phyloP scores from a whole-genome alignment of 2,329 filamentous ascomycete species.

The Chaetoscypha palmicola region DNA sequence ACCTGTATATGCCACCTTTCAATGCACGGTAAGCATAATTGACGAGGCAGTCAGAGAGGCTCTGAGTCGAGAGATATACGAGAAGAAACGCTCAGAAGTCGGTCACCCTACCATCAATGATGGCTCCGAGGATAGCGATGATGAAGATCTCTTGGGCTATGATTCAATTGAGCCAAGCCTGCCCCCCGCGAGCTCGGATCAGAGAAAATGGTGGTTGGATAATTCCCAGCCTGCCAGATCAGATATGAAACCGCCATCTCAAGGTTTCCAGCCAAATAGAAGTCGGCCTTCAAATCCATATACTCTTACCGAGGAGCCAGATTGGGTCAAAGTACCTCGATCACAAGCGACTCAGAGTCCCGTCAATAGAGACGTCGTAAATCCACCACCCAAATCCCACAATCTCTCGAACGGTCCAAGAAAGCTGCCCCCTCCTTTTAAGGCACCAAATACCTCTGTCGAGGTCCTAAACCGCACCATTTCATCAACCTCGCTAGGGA shows the following conservation, averaged over 20 bases:
- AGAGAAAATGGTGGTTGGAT: slow-evolving; percentile 65
- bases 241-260: slow-evolving; percentile 57
- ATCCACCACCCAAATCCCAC: slow-evolving; percentile 15
- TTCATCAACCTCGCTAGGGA: slow-evolving; percentile 15
- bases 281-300: slow-evolving; percentile 78
- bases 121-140: slow-evolving; percentile 57
- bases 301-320: slow-evolving; percentile 62
- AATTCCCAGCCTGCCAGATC: slow-evolving; percentile 70
- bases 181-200: slow-evolving; percentile 59
- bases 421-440: slow-evolving; percentile 28
- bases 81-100: slow-evolving; percentile 56
- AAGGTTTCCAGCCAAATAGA: slow-evolving; percentile 61
- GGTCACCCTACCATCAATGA: slow-evolving; percentile 54
- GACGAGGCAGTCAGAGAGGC: slow-evolving; percentile 66
- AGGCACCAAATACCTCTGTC: slow-evolving; percentile 11
- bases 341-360: slow-evolving; percentile 11
- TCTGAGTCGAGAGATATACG: slow-evolving; percentile 70
- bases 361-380: slow-evolving; percentile 4
- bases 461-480: slow-evolving; percentile 15
- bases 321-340: slow-evolving; percentile 69
- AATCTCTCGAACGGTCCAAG: slow-evolving; percentile 17
- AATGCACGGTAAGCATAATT: slow-evolving; percentile 73
- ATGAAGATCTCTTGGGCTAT: slow-evolving; percentile 76
- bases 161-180: slow-evolving; percentile 75
- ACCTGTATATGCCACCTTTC: slow-evolving; percentile 87